Evolutionary conservation across 179 eudicot genomes (phyloP).

Genomic region (Patellifolia procumbens): DNA sequence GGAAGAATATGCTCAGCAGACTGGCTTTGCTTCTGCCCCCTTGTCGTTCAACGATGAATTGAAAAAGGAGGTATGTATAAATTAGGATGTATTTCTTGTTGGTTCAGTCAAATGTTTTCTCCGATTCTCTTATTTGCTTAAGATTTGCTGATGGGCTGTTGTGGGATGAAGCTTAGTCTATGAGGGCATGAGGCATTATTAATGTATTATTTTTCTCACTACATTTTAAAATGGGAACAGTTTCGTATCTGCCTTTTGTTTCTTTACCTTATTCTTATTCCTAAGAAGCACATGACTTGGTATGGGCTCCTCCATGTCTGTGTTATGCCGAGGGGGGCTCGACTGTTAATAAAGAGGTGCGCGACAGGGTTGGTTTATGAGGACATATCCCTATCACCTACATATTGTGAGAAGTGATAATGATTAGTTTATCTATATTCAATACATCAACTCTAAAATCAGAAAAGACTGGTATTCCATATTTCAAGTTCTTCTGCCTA

Average conservation of each 20-base stretch:
- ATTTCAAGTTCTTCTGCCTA: not conserved
- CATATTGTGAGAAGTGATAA: not conserved
- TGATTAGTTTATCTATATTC: too few species aligned
- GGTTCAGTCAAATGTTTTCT: not conserved
- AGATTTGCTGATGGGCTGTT: not conserved
- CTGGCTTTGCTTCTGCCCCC: conserved; percentile 70
- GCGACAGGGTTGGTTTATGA: not conserved
- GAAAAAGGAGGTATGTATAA: conserved; percentile 64
- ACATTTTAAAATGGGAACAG: not conserved
- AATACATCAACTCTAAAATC: too few species aligned
- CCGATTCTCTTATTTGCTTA: not conserved
- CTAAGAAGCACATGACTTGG: not conserved
- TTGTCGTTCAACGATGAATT: conserved; percentile 67
- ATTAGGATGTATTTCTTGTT: not conserved
- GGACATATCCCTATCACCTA: not conserved
- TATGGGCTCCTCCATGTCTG: not conserved
- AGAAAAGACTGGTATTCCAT: too few species aligned
- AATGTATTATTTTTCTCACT: not conserved
- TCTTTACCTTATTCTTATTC: not conserved
- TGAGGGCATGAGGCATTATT: not conserved
- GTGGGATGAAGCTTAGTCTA: not conserved
- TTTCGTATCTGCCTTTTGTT: not conserved
- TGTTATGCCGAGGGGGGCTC: not conserved
- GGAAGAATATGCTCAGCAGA: conserved; percentile 91
- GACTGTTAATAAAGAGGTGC: not conserved